Evolutionary conservation across 2,329 filamentous ascomycete genomes (phyloP), one percentile per base, ranked within the genome.

Genomic region (Xylaria polymorpha): DNA sequence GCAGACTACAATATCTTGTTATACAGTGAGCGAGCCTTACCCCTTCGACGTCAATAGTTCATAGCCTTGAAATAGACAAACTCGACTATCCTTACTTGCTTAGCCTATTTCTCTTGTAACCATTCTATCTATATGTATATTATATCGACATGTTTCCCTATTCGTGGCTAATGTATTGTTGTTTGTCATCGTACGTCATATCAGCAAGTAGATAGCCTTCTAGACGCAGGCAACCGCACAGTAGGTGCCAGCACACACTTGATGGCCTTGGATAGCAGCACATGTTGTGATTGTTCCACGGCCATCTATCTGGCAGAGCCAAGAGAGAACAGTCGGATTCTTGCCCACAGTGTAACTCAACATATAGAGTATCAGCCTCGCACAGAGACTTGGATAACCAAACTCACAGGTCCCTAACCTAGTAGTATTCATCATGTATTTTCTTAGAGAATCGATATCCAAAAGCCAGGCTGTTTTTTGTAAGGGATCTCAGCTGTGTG

Each of bases 1-100:
- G 4, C 7, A n/a, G 25, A 15, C 9, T 37, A 55, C 6, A 22
- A 1, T 55, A 22, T 55, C 18, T 32, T 12, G n/a, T 60, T 63
- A 9, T 43, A 9, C 32, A 57, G 59, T 50, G 20, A 55, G 18
- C 9, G 48, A 71, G 61, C 69, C 70, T 71, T 64, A 64, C 66
- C 68, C 58, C 48, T 63, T 55, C 3, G 37, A 55, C 32, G 35
- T 66, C 61, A 50, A 35, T 39, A 46, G 57, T 55, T 63, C 29
- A 58, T 20, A 53, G 39, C 12, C 15, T 20, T 63, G 35, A 12
- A 58, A 57, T 62, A 53, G 43, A 39, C 14, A 15, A n/a, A 25
- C 4, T 22, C 3, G 18, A 15, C 6, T 44, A 41, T 53, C n/a
- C 43, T n/a, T 53, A 51, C 25, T 58, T 12, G 29, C 3, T 51